Evolutionary conservation across 73 alveolate genomes (phyloP).

Genomic region (Tetrahymena malaccensis): DNA sequence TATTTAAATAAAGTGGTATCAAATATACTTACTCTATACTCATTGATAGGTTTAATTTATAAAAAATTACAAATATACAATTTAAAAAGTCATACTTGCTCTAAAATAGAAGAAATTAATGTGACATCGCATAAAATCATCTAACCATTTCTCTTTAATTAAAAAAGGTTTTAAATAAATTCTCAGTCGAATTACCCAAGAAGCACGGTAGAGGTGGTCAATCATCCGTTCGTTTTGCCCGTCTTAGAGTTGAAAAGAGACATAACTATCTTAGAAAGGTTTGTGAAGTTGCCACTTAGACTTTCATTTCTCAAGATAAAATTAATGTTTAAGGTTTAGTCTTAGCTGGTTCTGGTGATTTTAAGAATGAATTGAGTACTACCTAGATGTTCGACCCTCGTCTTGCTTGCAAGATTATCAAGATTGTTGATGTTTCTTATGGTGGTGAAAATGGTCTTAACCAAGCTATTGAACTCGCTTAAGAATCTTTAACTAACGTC

Average conservation of each 20-base stretch:
- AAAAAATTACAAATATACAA: no score
- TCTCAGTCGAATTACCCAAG: slow-evolving; percentile 88
- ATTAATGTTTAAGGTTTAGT: slow-evolving; percentile 93
- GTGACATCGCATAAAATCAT: not conserved
- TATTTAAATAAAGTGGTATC: no score
- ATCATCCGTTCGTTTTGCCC: slow-evolving; percentile 89
- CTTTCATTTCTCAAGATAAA: slow-evolving; percentile 93
- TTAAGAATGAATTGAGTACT: slow-evolving; percentile 86
- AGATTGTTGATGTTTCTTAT: slow-evolving; percentile 95
- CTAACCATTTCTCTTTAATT: not conserved
- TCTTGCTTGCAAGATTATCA: slow-evolving; percentile 62
- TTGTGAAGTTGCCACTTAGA: slow-evolving; percentile 88
- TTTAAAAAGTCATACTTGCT: no score
- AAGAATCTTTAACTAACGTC: slow-evolving; percentile 90
- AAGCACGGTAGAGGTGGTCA: slow-evolving; percentile 96
- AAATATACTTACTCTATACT: no score
- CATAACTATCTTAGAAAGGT: slow-evolving; percentile 97
- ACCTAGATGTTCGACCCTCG: slow-evolving; percentile 83
- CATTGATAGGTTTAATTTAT: no score
- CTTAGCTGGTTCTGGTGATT: slow-evolving; percentile 97
- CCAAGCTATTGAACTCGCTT: slow-evolving; percentile 79
- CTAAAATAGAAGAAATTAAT: no score
- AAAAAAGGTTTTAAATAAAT: slow-evolving; percentile 19
- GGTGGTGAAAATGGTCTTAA: slow-evolving; percentile 99
- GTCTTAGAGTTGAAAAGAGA: slow-evolving; percentile 94